phyloP scores from a whole-genome alignment of 441 rosid species.

The Arabidopsis hybrid region DNA sequence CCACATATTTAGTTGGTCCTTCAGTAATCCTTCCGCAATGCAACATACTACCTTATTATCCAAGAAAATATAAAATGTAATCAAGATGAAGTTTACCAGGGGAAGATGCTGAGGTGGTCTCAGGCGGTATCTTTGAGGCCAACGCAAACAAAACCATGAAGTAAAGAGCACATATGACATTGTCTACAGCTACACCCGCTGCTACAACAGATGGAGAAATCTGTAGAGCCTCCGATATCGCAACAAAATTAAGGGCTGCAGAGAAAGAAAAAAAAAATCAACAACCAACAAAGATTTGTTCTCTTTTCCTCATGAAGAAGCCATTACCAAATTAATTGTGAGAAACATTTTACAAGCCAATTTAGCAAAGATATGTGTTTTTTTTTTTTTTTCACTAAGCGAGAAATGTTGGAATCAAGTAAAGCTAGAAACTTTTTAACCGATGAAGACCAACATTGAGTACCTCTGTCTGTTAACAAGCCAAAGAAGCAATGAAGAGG shows the following conservation, averaged over 20 bases:
- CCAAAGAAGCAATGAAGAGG: constrained; percentile 34
- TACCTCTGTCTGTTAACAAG: constrained; percentile 18
- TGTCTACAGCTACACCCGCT: constrained; percentile 87
- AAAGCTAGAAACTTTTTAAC: constrained; percentile 14
- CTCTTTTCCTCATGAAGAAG: background rate
- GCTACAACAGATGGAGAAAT: constrained; percentile 82
- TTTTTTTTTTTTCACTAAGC: too few species aligned
- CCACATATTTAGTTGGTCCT: background rate
- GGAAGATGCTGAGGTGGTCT: constrained; percentile 50
- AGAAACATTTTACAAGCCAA: background rate
- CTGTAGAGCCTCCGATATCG: constrained; percentile 75
- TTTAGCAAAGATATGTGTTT: too few species aligned
- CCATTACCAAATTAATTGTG: background rate
- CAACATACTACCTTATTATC: background rate
- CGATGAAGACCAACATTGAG: constrained; percentile 7
- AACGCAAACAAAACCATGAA: constrained; percentile 71
- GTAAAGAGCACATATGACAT: constrained; percentile 71
- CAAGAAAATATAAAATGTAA: background rate
- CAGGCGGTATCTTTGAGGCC: constrained; percentile 70
- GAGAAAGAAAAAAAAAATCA: background rate
- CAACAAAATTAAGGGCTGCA: constrained; percentile 85
- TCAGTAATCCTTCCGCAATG: background rate
- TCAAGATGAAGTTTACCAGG: constrained; percentile 45
- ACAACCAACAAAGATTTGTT: constrained; percentile 8
- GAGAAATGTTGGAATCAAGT: background rate